Evolutionary conservation across 2,329 filamentous ascomycete species (phyloP), one percentile per base, ranked within the genome.

Genomic region (Claviceps sp.): DNA sequence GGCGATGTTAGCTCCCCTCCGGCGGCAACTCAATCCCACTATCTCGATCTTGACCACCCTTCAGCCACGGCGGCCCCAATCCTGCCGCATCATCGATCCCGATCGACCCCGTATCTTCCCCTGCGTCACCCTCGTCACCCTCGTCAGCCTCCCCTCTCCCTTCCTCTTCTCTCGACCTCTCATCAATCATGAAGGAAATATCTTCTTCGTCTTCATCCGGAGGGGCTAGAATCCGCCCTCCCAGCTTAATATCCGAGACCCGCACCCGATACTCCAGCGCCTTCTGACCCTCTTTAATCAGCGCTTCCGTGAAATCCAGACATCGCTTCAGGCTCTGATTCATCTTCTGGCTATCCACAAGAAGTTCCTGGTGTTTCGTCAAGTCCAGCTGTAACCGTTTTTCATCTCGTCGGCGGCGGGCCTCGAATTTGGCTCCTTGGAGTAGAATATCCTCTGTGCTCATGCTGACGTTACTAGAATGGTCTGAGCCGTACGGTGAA

Each of bases 251-350:
- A 61, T 97, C 91, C 57, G 82, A 86, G 8, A 86, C 79, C 34
- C 78, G 78, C 26, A 96, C 87, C 53, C 79, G 76, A 63, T 95
- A 95, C 47, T 85, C 84, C 2, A 98, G 76, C 0, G 93, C 93
- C 63, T 88, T 91, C 62, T 83, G 86, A 5, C 86, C 93, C 59
- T 96, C 89, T 47, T 80, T 83, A 64, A 98, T 95, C 45, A 98
- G 76, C 56, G 86, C 83, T 63, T 98, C 91, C 0, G 90, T 94
- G 79, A 88, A 91, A 57, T 83, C 82, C 37, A 96, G 75, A 65
- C 93, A 98, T 47, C 88, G 79, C 66, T 88, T 94, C 45, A 98
- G 77, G 64, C 87, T 95, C 65, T 94, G 87, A 63, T 96, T 97
- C 74, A 97, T 89, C 70, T 89, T 94, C 62, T 96, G 89, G 58